These are phyloP conservation scores for Xylaria multiplex DNA, from an alignment of 2,329 filamentous ascomycete species.

Conservation along the genomic window DNA sequence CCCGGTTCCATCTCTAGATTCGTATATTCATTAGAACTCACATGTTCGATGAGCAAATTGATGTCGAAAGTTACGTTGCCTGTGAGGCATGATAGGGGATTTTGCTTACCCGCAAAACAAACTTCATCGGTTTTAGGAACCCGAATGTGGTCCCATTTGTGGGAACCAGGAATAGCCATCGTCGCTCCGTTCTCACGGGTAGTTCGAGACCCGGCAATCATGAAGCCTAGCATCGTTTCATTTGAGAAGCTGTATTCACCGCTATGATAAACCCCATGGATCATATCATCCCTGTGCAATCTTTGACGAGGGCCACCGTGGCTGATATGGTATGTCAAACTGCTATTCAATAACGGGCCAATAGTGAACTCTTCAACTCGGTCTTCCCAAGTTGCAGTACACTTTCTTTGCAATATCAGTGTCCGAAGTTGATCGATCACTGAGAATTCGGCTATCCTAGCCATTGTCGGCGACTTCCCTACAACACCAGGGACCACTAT, in stretches of 20 bases:
- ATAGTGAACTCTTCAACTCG: background rate
- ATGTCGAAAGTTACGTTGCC: background rate
- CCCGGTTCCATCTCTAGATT: conserved; percentile 6
- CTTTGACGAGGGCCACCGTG: no score
- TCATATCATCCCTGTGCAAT: no score
- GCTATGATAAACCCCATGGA: background rate
- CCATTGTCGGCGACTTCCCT: background rate
- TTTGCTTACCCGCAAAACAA: conserved; percentile 13
- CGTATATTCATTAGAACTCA: background rate
- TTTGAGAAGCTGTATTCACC: conserved; percentile 3
- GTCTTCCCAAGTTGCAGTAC: background rate
- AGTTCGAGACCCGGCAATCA: background rate
- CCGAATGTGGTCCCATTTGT: conserved; percentile 12
- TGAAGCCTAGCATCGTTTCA: conserved; percentile 15
- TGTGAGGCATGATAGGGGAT: background rate
- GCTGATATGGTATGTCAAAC: background rate
- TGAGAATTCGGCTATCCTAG: background rate
- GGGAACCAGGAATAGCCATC: conserved; percentile 1
- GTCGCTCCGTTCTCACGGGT: conserved; percentile 5
- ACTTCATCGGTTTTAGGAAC: conserved; percentile 9
- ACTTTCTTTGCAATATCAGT: background rate
- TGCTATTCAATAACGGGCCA: background rate
- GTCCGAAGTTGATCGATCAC: background rate
- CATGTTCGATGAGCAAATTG: background rate
- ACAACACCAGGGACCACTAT: background rate